These are phyloP conservation scores for Fonsecaea nubica DNA, from an alignment of 2,329 filamentous ascomycete species.

Conservation along the genomic window DNA sequence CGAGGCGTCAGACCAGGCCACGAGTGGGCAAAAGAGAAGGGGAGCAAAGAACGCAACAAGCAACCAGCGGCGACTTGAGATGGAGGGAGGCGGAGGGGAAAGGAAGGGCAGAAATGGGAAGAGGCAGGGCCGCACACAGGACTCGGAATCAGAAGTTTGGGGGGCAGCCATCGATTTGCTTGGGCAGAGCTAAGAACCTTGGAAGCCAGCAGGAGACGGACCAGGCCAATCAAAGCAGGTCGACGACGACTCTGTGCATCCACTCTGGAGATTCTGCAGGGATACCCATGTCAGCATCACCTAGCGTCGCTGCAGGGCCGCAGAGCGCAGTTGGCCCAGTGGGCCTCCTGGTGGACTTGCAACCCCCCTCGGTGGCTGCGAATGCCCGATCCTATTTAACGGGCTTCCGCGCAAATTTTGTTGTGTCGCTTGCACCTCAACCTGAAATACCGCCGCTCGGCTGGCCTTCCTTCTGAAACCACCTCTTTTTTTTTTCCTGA, in stretches of 20 bases:
- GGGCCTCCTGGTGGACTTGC: neutral
- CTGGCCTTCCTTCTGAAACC: conserved; percentile 8
- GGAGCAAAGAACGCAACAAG: conserved; percentile 8
- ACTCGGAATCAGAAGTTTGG: conserved; percentile 8
- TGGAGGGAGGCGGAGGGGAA: conserved; percentile 2
- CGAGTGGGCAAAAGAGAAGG: conserved; percentile 9
- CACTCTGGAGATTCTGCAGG: conserved; percentile 2
- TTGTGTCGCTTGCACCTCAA: conserved; percentile 10
- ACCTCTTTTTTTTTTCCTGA: neutral
- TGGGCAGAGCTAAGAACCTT: conserved; percentile 1
- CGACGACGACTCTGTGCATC: neutral
- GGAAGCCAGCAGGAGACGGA: neutral
- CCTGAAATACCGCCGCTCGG: conserved; percentile 9
- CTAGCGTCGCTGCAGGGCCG: conserved; percentile 4
- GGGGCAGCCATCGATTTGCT: conserved; percentile 5
- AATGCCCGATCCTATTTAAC: conserved; percentile 10
- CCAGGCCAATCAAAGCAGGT: neutral
- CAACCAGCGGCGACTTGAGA: neutral
- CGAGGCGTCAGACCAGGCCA: conserved; percentile 16
- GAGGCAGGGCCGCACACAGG: conserved; percentile 1
- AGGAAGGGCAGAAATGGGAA: neutral
- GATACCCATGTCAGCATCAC: neutral
- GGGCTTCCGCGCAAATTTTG: conserved; percentile 7
- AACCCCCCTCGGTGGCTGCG: conserved; percentile 6
- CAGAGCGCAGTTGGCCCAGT: neutral